Evolutionary conservation across 495 filamentous ascomycete species (phyloP).

Genomic region (Aspergillus bridgeri): DNA sequence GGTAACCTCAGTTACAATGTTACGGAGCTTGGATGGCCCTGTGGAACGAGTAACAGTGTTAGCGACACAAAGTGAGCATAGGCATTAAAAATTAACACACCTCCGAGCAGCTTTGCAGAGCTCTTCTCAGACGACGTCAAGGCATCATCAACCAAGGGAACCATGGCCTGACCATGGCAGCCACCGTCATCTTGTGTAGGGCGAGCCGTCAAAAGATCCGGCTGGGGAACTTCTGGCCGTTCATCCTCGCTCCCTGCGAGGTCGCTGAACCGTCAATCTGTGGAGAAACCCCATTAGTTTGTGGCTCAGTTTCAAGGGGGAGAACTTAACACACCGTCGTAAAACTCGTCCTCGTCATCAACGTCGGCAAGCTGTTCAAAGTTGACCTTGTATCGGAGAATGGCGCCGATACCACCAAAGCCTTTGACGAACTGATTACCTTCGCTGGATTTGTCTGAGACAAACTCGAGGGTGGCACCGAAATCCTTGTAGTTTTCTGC

Average conservation of each 20-base stretch:
- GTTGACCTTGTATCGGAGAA: slow-evolving; percentile 99
- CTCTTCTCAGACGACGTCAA: slow-evolving; percentile 30
- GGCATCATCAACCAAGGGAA: slow-evolving; percentile 27
- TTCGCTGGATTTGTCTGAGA: slow-evolving; percentile 92
- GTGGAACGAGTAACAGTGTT: background rate
- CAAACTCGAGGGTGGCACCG: slow-evolving; percentile 93
- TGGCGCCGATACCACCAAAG: slow-evolving; percentile 95
- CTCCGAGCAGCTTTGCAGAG: slow-evolving; percentile 38
- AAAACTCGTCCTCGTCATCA: slow-evolving; percentile 97
- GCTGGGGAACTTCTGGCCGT: slow-evolving; percentile 66
- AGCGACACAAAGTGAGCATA: background rate
- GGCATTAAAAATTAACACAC: slow-evolving; percentile 16
- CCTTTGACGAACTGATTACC: slow-evolving; percentile 99
- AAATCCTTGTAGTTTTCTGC: slow-evolving; percentile 97
- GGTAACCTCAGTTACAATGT: slow-evolving; percentile 28
- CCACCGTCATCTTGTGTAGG: slow-evolving; percentile 41
- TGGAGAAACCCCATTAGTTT: slow-evolving; percentile 10
- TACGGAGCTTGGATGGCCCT: slow-evolving; percentile 49
- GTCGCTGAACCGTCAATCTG: slow-evolving; percentile 90
- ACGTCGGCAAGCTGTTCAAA: slow-evolving; percentile 97
- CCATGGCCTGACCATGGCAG: slow-evolving; percentile 35
- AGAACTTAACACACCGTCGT: slow-evolving; percentile 65
- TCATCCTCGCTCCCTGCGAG: slow-evolving; percentile 87
- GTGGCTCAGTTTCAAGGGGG: background rate
- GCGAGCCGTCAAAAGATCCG: slow-evolving; percentile 59